Conservation (phyloP, 1,139 yeast genomes). For the Kodamaea alishanica region DNA sequence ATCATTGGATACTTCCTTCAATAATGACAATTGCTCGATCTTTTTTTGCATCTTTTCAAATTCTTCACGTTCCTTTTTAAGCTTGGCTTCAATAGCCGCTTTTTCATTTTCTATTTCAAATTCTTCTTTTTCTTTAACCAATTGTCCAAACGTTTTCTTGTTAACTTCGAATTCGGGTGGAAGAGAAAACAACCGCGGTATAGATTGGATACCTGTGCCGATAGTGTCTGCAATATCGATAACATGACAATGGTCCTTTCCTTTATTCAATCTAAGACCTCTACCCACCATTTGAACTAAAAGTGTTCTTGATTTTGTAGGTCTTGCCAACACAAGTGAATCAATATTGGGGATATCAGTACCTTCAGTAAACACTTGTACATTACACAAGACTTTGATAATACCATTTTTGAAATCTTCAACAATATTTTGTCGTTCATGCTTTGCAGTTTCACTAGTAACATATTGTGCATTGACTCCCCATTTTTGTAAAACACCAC, state of each 20-base stretch:
- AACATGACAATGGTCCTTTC: slow-evolving; percentile 66
- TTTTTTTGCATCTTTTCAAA: slow-evolving; percentile 12
- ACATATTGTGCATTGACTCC: slow-evolving; percentile 76
- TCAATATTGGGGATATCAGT: slow-evolving; percentile 93
- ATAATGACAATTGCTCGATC: slow-evolving; percentile 13
- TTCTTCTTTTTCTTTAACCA: slow-evolving; percentile 23
- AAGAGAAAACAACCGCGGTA: slow-evolving; percentile 54
- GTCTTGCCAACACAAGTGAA: slow-evolving; percentile 72
- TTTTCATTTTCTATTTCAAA: slow-evolving; percentile 14
- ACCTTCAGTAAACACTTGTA: slow-evolving; percentile 91
- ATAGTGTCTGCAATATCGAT: slow-evolving; percentile 72
- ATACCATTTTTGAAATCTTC: slow-evolving; percentile 58
- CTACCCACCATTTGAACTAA: slow-evolving; percentile 90
- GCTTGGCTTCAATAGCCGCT: slow-evolving; percentile 13
- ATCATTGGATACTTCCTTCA: slow-evolving; percentile 15
- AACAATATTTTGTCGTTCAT: slow-evolving; percentile 51
- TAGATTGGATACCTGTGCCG: slow-evolving; percentile 55
- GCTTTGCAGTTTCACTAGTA: slow-evolving; percentile 58
- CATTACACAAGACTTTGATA: slow-evolving; percentile 75
- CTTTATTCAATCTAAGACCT: slow-evolving; percentile 65
- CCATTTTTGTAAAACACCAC: slow-evolving; percentile 48
- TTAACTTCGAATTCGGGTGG: slow-evolving; percentile 31
- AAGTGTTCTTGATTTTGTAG: slow-evolving; percentile 71
- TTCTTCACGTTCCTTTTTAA: slow-evolving; percentile 17
- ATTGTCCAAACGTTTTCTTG: slow-evolving; percentile 30